Evolutionary conservation across 2,329 filamentous ascomycete species (phyloP), one percentile per base, ranked within the genome.

Genomic region (Colletotrichum caudatum): DNA sequence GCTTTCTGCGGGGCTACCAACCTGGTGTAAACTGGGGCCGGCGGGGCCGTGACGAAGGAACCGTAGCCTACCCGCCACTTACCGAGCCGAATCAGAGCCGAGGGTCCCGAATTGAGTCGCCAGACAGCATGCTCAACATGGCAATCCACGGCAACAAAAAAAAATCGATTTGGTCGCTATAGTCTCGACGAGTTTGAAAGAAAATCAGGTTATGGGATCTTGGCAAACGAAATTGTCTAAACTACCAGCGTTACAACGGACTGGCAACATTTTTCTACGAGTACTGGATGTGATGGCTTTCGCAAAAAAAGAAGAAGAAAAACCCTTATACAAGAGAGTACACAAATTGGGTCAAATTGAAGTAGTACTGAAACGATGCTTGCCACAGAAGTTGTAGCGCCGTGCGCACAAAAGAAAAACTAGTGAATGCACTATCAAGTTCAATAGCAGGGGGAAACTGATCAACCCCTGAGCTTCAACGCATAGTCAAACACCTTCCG

Each of bases 401-500:
- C 46, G 37, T 53, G 33, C 12, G 29, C 12, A 20, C 23, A 12
- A 26, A 48, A 41, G 14, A 20, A 20, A 48, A 39, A 7, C 8
- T 39, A n/a, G 11, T 51, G 14, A 37, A 62, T 7, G n/a, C 46
- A 12, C 6, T 44, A 56, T 35, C 18, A 50, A 54, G 23, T 2
- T 20, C 29, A 26, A 18, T 8, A 5, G n/a, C 12, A 7, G 29
- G 57, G 16, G 14, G 16, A 41, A n/a, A 26, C 2, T 26, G 8
- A 23, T 44, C 26, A 71, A 23, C 26, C 39, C 39, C 60, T 54
- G 23, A 71, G 46, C 26, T 60, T 71, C 59, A 64, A 26, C 29
- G 60, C 66, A 57, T 71, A 69, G 35, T 71, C 69, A 59, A 71
- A 44, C 23, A 50, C 53, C n/a, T 65, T 61, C 23, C 69, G 65